Conservation (phyloP, 225 moss, liverwort and hornwort species). For the Marchantia paleacea region DNA sequence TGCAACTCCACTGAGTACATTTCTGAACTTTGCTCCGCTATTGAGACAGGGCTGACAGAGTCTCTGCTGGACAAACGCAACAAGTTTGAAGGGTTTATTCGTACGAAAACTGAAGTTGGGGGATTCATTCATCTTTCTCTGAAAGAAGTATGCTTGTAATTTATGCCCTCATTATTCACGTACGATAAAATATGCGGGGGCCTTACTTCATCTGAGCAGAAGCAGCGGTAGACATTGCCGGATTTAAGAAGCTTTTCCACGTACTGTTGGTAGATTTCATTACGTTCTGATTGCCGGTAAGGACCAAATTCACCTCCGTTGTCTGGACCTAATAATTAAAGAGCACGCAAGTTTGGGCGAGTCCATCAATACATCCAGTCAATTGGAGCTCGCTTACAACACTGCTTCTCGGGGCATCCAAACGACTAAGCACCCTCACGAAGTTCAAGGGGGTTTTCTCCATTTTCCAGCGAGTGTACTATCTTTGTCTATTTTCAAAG, state of each 20-base stretch:
- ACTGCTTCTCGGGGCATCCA: not conserved
- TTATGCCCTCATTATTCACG: not conserved
- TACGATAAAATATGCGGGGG: not conserved
- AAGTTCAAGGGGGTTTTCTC: not conserved
- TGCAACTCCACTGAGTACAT: not conserved
- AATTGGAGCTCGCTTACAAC: not conserved
- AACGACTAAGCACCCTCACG: not conserved
- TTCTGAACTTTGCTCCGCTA: not conserved
- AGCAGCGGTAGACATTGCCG: constrained; percentile 89
- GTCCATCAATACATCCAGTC: not conserved
- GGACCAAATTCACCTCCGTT: constrained; percentile 74
- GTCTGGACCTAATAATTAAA: constrained; percentile 53
- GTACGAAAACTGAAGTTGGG: not conserved
- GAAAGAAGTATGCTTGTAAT: not conserved
- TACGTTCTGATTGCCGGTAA: constrained; percentile 93
- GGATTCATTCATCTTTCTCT: not conserved
- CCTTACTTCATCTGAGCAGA: constrained; percentile 81
- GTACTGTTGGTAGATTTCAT: constrained; percentile 72
- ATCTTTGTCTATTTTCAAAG: not conserved
- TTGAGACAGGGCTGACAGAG: not conserved
- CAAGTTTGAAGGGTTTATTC: not conserved
- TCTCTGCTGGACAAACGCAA: not conserved
- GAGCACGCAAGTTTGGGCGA: not conserved
- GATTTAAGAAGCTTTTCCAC: constrained; percentile 76
- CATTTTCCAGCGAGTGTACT: not conserved